These are phyloP conservation scores for Syncephalastrum contaminatum DNA, from an alignment of 371 early-diverging fungal genomes.

Conservation along the genomic window DNA sequence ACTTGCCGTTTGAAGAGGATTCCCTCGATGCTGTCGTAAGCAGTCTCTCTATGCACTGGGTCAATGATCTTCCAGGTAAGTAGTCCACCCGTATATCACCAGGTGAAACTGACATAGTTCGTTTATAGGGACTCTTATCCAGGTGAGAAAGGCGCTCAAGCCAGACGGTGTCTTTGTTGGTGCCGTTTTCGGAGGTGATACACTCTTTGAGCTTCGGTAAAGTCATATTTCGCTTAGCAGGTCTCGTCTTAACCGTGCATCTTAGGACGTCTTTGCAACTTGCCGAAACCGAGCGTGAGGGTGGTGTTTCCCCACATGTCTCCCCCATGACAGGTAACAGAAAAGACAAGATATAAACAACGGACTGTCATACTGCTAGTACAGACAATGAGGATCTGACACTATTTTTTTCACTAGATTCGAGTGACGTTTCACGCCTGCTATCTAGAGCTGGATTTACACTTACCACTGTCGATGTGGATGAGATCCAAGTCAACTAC, in stretches of 20 bases:
- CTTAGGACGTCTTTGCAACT: constrained; percentile 84
- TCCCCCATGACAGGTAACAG: constrained; percentile 84
- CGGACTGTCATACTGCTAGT: not conserved
- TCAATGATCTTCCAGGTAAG: constrained; percentile 90
- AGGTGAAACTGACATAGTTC: not conserved
- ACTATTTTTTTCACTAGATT: constrained; percentile 43
- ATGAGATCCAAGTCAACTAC: constrained; percentile 90
- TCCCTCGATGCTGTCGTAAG: constrained; percentile 86
- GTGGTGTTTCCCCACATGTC: constrained; percentile 89
- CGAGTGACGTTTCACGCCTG: constrained; percentile 80
- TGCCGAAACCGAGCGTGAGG: constrained; percentile 88
- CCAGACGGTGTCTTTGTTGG: constrained; percentile 94
- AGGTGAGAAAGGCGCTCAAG: constrained; percentile 75
- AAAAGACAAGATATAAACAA: not conserved
- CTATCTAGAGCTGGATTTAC: constrained; percentile 84
- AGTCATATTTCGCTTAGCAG: not conserved
- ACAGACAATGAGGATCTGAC: not conserved
- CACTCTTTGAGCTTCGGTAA: constrained; percentile 84
- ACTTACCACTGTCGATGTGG: constrained; percentile 92
- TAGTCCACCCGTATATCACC: not conserved
- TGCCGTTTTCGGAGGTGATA: constrained; percentile 93
- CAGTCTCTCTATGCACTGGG: constrained; percentile 90
- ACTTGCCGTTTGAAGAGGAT: constrained; percentile 74
- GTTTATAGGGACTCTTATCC: constrained; percentile 69
- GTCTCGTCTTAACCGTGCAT: not conserved